Conservation (phyloP, 2,329 filamentous ascomycete species). For the Arachnopeziza araneosa region DNA sequence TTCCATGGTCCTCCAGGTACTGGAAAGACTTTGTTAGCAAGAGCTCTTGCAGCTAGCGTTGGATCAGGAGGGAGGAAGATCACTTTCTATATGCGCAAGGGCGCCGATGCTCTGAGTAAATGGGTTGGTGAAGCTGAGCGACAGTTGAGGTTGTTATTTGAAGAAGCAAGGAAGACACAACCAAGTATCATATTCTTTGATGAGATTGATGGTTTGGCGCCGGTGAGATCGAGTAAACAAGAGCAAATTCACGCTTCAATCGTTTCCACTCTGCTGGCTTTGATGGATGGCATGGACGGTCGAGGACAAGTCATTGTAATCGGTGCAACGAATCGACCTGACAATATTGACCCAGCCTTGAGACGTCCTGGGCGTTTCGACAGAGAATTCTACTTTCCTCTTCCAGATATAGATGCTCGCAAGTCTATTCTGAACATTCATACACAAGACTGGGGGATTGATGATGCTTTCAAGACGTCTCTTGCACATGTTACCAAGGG, state of each 20-base stretch:
- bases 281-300: constrained; percentile 99
- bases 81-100: constrained; percentile 99
- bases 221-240: constrained; percentile 94
- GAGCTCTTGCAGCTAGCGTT: constrained; percentile 86
- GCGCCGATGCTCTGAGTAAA: constrained; percentile 94
- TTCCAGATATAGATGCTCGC: constrained; percentile 75
- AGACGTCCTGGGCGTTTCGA: constrained; percentile 92
- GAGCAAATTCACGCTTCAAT: constrained; percentile 99
- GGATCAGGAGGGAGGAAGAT: constrained; percentile 88
- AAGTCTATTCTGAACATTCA: constrained; percentile 91
- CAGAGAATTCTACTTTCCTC: constrained; percentile 94
- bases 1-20: constrained; percentile 97
- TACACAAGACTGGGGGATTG: constrained; percentile 86
- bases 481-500: constrained; percentile 89
- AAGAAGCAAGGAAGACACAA: constrained; percentile 91
- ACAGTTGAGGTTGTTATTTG: constrained; percentile 87
- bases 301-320: constrained; percentile 97
- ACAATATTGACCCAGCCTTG: constrained; percentile 94
- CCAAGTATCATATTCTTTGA: constrained; percentile 99
- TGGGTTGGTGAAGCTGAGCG: constrained; percentile 98
- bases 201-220: constrained; percentile 94
- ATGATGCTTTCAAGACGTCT: constrained; percentile 71
- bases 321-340: constrained; percentile 94
- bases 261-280: constrained; percentile 83
- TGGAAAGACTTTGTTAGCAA: constrained; percentile 88